Evolutionary conservation across 2,329 filamentous ascomycete genomes (phyloP), one percentile per base, ranked within the genome.

Genomic region (Chlorencoelia australis): DNA sequence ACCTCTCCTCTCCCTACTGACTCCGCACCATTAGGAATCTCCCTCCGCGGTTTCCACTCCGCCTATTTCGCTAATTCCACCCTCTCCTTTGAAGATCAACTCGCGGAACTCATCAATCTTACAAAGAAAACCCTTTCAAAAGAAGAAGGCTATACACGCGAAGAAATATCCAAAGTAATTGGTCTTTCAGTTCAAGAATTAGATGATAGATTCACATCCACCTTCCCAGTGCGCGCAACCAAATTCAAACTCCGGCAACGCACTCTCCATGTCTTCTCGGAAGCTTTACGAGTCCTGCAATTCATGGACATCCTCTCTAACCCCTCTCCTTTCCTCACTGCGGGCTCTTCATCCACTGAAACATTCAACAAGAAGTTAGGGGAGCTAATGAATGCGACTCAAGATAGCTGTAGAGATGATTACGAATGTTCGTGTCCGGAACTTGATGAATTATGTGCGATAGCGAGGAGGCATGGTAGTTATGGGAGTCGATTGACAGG

Each of bases 371-470:
- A 66, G 31, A 68, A 73, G 34, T 76, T 98, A 1, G 91, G 91
- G 18, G 74, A 73, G 28, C 67, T 96, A 9, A 78, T 98, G 68
- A 94, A 95, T 59, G 75, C 80, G 51, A 94, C 88, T 0, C 91
- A 98, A 57, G 75, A 75, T 27, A 93, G 84, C 6, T 96, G 89
- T 60, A 73, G 85, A 35, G 81, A 88, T 11, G 61, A 84, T 4
- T 98, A 91, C 61, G 85, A 95, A 53, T 96, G 89, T 65, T 91
- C 82, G 52, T 94, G 85, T 51, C 78, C 83, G 0, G 88, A 96
- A 60, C 73, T 96, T n/a, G 89, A 98, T 58, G 71, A 84, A 43
- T 73, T 98, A 24, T 96, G 89, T 59, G 59, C 68, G 25, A 80
- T 96, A 47, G 88, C 88, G 0, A 70, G 79, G 18, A 68, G 66